These are phyloP conservation scores for Pseudogymnoascus sp. DNA, from an alignment of 2,329 filamentous ascomycete genomes.

Conservation along the genomic window DNA sequence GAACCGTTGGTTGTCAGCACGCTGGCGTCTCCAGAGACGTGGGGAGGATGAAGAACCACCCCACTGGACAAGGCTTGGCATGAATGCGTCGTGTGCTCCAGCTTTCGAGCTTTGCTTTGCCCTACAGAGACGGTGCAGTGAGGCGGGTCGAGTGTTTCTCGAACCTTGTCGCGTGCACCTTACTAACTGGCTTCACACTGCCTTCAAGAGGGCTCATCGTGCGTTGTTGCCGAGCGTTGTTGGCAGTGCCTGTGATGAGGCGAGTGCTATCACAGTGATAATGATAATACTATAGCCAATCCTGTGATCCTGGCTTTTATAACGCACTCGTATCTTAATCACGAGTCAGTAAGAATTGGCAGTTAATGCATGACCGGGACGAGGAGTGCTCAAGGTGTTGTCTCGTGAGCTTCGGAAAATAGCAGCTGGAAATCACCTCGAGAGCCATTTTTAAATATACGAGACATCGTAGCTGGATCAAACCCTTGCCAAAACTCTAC, in stretches of 20 bases:
- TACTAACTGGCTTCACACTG: background rate
- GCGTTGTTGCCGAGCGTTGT: background rate
- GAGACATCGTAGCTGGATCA: background rate
- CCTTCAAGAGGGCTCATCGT: background rate
- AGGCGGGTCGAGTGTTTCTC: background rate
- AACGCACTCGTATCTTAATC: background rate
- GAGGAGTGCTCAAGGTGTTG: background rate
- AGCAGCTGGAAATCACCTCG: background rate
- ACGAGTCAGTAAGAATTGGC: background rate
- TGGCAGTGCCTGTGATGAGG: background rate
- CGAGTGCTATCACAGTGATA: background rate
- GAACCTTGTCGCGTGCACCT: background rate
- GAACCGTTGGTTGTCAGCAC: background rate
- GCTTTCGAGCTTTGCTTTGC: background rate
- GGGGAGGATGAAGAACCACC: background rate
- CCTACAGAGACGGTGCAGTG: background rate
- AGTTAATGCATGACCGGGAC: background rate
- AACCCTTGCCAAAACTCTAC: background rate
- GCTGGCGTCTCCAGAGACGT: background rate
- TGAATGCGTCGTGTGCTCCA: slow-evolving; percentile 1
- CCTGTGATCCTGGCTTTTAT: background rate
- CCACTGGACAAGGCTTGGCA: background rate
- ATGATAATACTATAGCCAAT: background rate
- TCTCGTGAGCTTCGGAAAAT: background rate
- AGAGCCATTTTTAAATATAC: background rate